Evolutionary conservation across 1,139 yeast species (phyloP).

Genomic region (Hemisphaericaspora xylanilytica): DNA sequence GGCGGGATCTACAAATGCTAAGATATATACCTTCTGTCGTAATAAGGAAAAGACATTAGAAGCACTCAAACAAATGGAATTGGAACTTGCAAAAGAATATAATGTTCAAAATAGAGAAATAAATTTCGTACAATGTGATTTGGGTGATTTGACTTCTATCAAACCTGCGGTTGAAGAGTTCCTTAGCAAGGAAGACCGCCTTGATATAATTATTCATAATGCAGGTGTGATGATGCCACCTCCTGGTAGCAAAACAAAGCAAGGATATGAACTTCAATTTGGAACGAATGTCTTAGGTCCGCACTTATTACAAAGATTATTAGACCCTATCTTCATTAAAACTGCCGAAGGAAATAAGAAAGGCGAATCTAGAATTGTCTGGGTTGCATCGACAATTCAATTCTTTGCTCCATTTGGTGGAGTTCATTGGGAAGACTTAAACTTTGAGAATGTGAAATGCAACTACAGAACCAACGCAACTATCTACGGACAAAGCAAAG

Average conservation of each 20-base stretch:
- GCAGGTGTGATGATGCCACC: slow-evolving; percentile 48
- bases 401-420: slow-evolving; percentile 28
- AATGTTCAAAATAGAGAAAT: slow-evolving; percentile 3
- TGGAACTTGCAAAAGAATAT: slow-evolving; percentile 9
- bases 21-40: slow-evolving; percentile 8
- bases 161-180: slow-evolving; percentile 36
- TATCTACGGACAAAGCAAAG: slow-evolving; percentile 49
- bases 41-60: slow-evolving; percentile 6
- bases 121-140: slow-evolving; percentile 11
- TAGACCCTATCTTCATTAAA: slow-evolving; percentile 39
- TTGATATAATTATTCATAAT: slow-evolving; percentile 47
- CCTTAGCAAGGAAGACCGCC: slow-evolving; percentile 16
- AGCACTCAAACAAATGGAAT: slow-evolving; percentile 8
- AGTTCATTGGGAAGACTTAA: slow-evolving; percentile 6
- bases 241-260: slow-evolving; percentile 18
- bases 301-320: slow-evolving; percentile 40
- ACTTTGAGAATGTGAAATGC: slow-evolving; percentile 1
- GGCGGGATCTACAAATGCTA: slow-evolving; percentile 34
- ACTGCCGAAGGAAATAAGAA: slow-evolving; percentile 19
- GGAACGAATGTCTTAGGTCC: slow-evolving; percentile 52
- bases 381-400: slow-evolving; percentile 45
- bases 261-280: slow-evolving; percentile 15
- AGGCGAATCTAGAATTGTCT: slow-evolving; percentile 34
- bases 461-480: slow-evolving; percentile 2
- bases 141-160: slow-evolving; percentile 42